These are phyloP conservation scores for Metschnikowia gelsemii DNA, from an alignment of 805 yeast genomes.

Conservation along the genomic window DNA sequence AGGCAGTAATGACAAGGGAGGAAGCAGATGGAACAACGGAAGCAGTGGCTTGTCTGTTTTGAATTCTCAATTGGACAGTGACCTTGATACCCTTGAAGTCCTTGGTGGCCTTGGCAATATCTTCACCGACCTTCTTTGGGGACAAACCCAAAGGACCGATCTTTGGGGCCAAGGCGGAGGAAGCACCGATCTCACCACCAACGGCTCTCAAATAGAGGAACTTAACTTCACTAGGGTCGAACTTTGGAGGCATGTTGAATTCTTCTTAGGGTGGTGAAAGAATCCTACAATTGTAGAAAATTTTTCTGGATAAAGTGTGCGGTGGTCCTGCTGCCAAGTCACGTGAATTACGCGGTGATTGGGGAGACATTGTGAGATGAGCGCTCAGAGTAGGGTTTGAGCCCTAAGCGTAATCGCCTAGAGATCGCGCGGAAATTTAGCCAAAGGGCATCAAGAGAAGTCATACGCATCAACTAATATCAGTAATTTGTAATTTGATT, in stretches of 20 bases:
- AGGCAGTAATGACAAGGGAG: constrained; percentile 96
- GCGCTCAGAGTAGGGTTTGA: constrained; percentile 19
- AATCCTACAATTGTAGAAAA: constrained; percentile 14
- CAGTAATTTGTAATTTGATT: too few species aligned
- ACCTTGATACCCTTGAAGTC: constrained; percentile 99
- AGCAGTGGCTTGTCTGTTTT: constrained; percentile 99
- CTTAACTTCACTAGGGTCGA: constrained; percentile 98
- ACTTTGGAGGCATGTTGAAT: constrained; percentile 87
- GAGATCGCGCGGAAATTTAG: too few species aligned
- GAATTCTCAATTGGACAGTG: constrained; percentile 97
- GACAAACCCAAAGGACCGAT: constrained; percentile 99
- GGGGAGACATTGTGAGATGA: constrained; percentile 2
- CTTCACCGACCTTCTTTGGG: constrained; percentile 99
- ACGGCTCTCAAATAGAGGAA: constrained; percentile 98
- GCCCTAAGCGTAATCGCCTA: too few species aligned
- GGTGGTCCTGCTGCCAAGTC: constrained; percentile 12
- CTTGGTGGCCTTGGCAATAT: constrained; percentile 99
- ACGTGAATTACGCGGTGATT: constrained; percentile 13
- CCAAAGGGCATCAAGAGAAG: too few species aligned
- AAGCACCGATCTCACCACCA: constrained; percentile 99
- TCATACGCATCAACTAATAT: too few species aligned
- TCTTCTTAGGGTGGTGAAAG: constrained; percentile 18
- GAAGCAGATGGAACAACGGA: constrained; percentile 99
- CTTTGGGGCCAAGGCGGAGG: constrained; percentile 99
- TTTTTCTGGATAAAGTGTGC: constrained; percentile 17